Evolutionary conservation across 2,329 filamentous ascomycete species (phyloP).

Genomic region (Cordyceps cateniannulata): DNA sequence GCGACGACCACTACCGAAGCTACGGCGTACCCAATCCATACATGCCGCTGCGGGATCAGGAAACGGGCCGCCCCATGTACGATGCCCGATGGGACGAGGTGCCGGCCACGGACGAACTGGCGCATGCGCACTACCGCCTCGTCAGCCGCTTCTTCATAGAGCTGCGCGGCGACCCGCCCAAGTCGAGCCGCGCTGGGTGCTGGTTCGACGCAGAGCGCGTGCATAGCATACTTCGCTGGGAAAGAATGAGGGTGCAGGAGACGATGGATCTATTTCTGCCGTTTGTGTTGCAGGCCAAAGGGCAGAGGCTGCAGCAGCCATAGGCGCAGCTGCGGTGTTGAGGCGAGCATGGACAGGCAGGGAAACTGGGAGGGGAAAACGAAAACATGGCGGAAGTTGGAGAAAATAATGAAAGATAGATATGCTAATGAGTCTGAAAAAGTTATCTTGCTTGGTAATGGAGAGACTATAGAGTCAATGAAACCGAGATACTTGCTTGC

Average conservation of each 20-base stretch:
- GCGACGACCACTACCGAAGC: slow-evolving; percentile 6
- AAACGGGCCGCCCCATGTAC: neutral
- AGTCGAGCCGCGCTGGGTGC: slow-evolving; percentile 5
- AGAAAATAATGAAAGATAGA: neutral
- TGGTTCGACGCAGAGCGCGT: slow-evolving; percentile 14
- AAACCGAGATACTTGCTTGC: too few species aligned
- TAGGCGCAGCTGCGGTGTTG: neutral
- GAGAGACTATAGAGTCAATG: too few species aligned
- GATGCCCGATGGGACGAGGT: slow-evolving; percentile 5
- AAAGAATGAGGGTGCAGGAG: neutral
- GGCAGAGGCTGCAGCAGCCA: slow-evolving; percentile 1
- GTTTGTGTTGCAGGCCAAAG: slow-evolving; percentile 11
- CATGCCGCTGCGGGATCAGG: neutral
- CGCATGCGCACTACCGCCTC: slow-evolving; percentile 3
- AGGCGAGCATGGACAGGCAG: neutral
- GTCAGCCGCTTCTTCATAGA: slow-evolving; percentile 12
- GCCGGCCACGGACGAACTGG: slow-evolving; percentile 2
- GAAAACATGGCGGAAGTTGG: neutral
- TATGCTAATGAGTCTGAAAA: neutral
- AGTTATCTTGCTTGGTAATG: too few species aligned
- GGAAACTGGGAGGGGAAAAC: neutral
- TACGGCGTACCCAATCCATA: slow-evolving; percentile 1
- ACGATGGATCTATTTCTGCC: slow-evolving; percentile 13
- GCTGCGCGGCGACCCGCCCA: slow-evolving; percentile 8
- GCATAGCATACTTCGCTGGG: slow-evolving; percentile 7